Conservation (phyloP, 1,284 basidiomycete genomes). For the Ustilago tritici region DNA sequence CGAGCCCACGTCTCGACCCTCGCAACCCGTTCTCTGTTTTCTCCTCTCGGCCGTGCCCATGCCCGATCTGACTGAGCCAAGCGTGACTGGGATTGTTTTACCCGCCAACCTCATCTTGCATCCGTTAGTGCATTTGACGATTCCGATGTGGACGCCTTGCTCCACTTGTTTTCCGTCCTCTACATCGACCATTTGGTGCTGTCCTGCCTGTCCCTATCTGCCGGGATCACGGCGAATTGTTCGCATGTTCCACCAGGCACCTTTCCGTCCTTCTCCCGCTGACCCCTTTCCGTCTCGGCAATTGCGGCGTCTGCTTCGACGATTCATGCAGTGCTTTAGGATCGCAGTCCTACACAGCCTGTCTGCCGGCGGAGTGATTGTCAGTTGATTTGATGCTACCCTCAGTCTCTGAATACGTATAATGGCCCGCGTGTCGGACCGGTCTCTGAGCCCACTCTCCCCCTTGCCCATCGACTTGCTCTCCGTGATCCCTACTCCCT, state of each 20-base stretch:
- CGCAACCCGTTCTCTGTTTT: too few species aligned
- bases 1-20: too few species aligned
- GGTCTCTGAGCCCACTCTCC: background rate
- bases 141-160: background rate
- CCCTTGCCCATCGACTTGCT: background rate
- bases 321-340: background rate
- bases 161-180: background rate
- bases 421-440: background rate
- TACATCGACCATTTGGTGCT: background rate
- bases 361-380: background rate
- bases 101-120: slow-evolving; percentile 20
- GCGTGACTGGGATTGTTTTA: too few species aligned
- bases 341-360: background rate
- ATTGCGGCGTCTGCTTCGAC: background rate
- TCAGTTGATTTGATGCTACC: background rate
- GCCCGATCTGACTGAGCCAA: too few species aligned
- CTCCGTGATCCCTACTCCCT: background rate
- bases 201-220: background rate
- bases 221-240: slow-evolving; percentile 11
- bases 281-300: slow-evolving; percentile 4
- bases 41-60: too few species aligned
- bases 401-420: slow-evolving; percentile 1
- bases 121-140: background rate
- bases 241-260: slow-evolving; percentile 8
- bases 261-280: background rate